Conservation (phyloP, 2,329 filamentous ascomycete species). For the Helotiales sp. region DNA sequence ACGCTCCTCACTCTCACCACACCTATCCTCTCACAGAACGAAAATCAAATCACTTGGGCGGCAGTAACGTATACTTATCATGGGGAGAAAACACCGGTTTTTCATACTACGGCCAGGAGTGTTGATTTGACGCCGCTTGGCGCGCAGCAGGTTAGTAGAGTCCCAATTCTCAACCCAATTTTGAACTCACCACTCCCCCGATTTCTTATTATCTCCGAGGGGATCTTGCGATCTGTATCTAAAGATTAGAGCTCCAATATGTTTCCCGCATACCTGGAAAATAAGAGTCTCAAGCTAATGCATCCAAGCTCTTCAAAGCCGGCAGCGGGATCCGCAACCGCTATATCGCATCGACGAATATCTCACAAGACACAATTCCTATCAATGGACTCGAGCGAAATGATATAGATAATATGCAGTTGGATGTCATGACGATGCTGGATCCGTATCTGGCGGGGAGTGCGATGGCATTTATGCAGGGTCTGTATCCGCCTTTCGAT, state of each 20-base stretch:
- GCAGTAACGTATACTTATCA: conserved; percentile 45
- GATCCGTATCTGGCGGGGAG: conserved; percentile 64
- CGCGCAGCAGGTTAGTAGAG: conserved; percentile 54
- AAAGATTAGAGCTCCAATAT: background rate
- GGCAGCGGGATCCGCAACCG: conserved; percentile 55
- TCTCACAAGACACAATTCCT: conserved; percentile 42
- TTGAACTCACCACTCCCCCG: too few species aligned
- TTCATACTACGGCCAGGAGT: conserved; percentile 33
- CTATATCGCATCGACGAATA: conserved; percentile 48
- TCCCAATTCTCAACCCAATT: too few species aligned
- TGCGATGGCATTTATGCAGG: conserved; percentile 80
- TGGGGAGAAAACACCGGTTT: conserved; percentile 58
- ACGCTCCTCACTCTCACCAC: background rate
- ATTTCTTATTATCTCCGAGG: background rate
- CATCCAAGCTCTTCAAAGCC: conserved; percentile 47
- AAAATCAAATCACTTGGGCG: conserved; percentile 37
- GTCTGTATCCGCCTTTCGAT: conserved; percentile 73
- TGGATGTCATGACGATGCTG: conserved; percentile 49
- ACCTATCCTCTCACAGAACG: conserved; percentile 5
- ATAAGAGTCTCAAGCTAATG: too few species aligned
- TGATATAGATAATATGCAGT: conserved; percentile 55
- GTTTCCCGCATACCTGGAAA: too few species aligned
- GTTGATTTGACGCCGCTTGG: conserved; percentile 56
- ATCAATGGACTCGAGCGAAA: conserved; percentile 51
- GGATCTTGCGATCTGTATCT: background rate